These are phyloP conservation scores for Dictyostelium capitatum DNA, from an alignment of 78 protist genomes.

Conservation along the genomic window DNA sequence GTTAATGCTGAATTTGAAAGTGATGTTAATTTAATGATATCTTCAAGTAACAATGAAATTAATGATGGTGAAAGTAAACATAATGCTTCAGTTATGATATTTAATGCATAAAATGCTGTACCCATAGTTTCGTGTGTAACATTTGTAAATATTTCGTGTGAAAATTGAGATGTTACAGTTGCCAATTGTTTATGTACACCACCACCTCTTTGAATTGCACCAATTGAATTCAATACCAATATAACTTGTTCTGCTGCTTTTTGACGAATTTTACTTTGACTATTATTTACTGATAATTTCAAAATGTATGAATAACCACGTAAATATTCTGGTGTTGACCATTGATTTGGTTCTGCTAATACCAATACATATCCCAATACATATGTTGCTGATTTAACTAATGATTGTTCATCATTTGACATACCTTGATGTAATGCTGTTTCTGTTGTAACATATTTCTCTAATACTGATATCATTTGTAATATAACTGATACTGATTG, in stretches of 20 bases:
- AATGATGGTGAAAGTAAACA: constrained; percentile 47
- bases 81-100: constrained; percentile 22
- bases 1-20: constrained; percentile 37
- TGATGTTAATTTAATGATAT: constrained; percentile 30
- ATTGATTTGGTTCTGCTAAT: background rate
- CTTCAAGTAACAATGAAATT: constrained; percentile 26
- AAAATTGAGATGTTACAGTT: constrained; percentile 9
- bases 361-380: constrained; percentile 38
- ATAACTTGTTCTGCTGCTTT: constrained; percentile 48
- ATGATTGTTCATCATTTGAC: background rate
- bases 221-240: constrained; percentile 37
- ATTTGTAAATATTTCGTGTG: background rate
- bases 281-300: constrained; percentile 18
- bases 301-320: constrained; percentile 7
- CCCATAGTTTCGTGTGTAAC: constrained; percentile 41
- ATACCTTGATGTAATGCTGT: background rate
- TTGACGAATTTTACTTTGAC: constrained; percentile 47
- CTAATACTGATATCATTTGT: background rate
- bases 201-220: constrained; percentile 42
- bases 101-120: background rate
- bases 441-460: background rate
- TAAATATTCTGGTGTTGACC: constrained; percentile 10
- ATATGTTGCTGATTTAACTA: constrained; percentile 16
- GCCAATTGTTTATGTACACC: constrained; percentile 3
- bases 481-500: constrained; percentile 6